These are phyloP conservation scores for Mortierella claussenii DNA, from an alignment of 192 early-diverging fungal species.

Conservation along the genomic window DNA sequence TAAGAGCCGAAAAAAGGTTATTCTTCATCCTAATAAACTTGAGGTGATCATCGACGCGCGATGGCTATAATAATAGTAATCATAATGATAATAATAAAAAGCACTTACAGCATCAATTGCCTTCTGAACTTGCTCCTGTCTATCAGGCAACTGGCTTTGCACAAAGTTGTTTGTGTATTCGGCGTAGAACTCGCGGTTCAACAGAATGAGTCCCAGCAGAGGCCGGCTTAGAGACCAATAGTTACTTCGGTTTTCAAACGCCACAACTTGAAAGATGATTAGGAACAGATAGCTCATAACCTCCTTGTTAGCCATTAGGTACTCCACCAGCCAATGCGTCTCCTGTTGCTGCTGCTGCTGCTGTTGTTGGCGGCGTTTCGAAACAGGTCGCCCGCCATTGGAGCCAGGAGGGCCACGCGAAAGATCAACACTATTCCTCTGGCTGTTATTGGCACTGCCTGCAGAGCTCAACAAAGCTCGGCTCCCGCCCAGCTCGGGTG, in stretches of 20 bases:
- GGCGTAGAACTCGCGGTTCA: constrained; percentile 74
- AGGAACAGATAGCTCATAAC: constrained; percentile 72
- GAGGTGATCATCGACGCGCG: too few species aligned
- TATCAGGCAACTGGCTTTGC: constrained; percentile 59
- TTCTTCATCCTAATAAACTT: too few species aligned
- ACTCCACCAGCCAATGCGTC: constrained; percentile 67
- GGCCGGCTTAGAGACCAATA: constrained; percentile 88
- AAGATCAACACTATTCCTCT: constrained; percentile 24
- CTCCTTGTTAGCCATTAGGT: constrained; percentile 65
- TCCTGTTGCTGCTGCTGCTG: constrained; percentile 40
- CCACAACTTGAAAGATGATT: constrained; percentile 75
- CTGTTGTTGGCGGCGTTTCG: constrained; percentile 49
- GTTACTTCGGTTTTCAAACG: constrained; percentile 85
- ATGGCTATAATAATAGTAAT: too few species aligned
- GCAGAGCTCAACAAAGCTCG: constrained; percentile 5
- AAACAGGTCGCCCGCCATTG: constrained; percentile 32
- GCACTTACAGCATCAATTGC: constrained; percentile 45
- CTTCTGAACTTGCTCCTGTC: constrained; percentile 57
- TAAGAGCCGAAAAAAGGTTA: not conserved
- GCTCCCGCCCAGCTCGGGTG: constrained; percentile 41
- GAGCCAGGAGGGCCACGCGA: constrained; percentile 20
- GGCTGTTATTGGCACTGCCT: constrained; percentile 31
- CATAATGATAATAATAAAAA: not conserved
- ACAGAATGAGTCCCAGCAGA: constrained; percentile 79
- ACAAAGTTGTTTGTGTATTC: constrained; percentile 67